Conservation (phyloP, 768 basidiomycete species). For the Leccinum boreale region DNA sequence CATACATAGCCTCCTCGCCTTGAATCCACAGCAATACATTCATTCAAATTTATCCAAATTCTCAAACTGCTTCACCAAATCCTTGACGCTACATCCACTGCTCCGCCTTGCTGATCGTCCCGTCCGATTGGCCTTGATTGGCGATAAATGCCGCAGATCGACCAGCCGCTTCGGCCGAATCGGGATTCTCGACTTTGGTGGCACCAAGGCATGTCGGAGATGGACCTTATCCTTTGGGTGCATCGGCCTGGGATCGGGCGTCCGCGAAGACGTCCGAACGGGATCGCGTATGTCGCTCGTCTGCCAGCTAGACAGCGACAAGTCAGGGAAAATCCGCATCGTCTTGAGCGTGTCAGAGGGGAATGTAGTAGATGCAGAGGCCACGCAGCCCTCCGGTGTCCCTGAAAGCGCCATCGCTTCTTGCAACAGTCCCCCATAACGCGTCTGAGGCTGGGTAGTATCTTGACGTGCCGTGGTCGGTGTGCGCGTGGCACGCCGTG, state of each 20-base stretch:
- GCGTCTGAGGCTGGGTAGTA: conserved; percentile 39
- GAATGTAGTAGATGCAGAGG: conserved; percentile 11
- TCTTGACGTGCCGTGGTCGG: neutral
- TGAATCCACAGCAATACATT: neutral
- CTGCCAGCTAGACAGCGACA: conserved; percentile 39
- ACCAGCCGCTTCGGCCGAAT: conserved; percentile 48
- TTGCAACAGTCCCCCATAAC: conserved; percentile 50
- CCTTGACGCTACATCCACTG: conserved; percentile 71
- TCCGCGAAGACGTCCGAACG: conserved; percentile 56
- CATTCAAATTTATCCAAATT: conserved; percentile 17
- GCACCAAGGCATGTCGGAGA: conserved; percentile 51
- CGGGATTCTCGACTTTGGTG: conserved; percentile 39
- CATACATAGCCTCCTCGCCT: neutral
- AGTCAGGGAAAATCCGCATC: conserved; percentile 37
- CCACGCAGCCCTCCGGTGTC: conserved; percentile 17
- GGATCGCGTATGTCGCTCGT: conserved; percentile 41
- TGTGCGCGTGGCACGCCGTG: conserved; percentile 7
- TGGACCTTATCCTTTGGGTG: conserved; percentile 66
- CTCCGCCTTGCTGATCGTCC: conserved; percentile 45
- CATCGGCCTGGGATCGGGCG: conserved; percentile 40
- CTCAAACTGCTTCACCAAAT: conserved; percentile 66
- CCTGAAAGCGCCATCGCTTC: conserved; percentile 26
- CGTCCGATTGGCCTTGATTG: conserved; percentile 38
- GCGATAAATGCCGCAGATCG: conserved; percentile 42
- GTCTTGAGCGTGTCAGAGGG: conserved; percentile 34